Percentiles rank a stretch among this genome's conserved stretches.
phyloP scores from a whole-genome alignment of 2,329 filamentous ascomycete species.

The Colletotrichum spinosum region DNA sequence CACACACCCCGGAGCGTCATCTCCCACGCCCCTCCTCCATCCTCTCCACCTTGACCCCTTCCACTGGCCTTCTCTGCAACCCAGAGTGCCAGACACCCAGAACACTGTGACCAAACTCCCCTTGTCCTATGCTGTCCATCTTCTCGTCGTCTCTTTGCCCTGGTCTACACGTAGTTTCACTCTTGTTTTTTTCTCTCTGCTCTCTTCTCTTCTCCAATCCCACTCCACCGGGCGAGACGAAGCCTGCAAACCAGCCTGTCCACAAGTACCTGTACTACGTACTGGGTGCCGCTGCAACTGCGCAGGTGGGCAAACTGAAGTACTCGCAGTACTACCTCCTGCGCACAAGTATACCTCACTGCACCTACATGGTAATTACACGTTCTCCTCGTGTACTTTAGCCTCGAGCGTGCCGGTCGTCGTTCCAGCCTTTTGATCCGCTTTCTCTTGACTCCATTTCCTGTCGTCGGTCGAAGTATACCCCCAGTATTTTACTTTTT shows the following conservation, averaged over 20 bases:
- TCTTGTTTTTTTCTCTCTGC: slow-evolving; percentile 4
- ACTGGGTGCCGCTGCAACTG: no score
- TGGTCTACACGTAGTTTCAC: slow-evolving; percentile 1
- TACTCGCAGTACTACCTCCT: no score
- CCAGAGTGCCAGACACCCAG: no score
- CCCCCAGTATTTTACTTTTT: slow-evolving; percentile 33
- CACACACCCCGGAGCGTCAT: slow-evolving; percentile 28
- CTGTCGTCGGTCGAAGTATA: slow-evolving; percentile 14
- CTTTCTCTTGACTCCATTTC: slow-evolving; percentile 29
- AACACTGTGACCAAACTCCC: not conserved
- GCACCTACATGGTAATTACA: no score
- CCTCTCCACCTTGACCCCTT: slow-evolving; percentile 19
- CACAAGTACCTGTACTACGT: no score
- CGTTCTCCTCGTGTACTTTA: not conserved
- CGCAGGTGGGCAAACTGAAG: no score
- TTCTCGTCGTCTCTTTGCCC: slow-evolving; percentile 30
- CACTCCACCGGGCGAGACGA: slow-evolving; percentile 34
- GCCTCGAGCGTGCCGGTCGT: slow-evolving; percentile 36
- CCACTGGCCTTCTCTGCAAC: slow-evolving; percentile 5
- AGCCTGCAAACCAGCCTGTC: slow-evolving; percentile 34
- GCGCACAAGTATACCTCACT: no score
- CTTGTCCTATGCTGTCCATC: slow-evolving; percentile 7
- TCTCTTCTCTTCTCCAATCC: slow-evolving; percentile 26
- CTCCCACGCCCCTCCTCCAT: slow-evolving; percentile 31
- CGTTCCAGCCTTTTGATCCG: slow-evolving; percentile 36